These are phyloP conservation scores for Penicillium hordei DNA, from an alignment of 2,329 filamentous ascomycete genomes.

Conservation along the genomic window DNA sequence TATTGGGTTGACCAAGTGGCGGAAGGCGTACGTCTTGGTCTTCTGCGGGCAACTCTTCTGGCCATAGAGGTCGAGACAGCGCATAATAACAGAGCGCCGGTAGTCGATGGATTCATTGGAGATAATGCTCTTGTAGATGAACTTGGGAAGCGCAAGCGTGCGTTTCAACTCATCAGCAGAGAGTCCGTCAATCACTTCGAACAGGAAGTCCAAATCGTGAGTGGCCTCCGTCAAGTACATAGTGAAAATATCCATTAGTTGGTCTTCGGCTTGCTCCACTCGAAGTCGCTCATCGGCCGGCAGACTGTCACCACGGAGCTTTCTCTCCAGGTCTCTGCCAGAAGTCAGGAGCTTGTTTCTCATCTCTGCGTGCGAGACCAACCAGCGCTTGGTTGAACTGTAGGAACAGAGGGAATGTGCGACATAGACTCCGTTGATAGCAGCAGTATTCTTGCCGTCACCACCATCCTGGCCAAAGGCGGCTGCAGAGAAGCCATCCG, in stretches of 20 bases:
- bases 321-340: slow-evolving; percentile 75
- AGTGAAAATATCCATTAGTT: slow-evolving; percentile 81
- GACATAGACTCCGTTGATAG: slow-evolving; percentile 85
- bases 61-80: slow-evolving; percentile 84
- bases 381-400: slow-evolving; percentile 65
- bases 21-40: slow-evolving; percentile 89
- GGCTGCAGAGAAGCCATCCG: slow-evolving; percentile 68
- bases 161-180: slow-evolving; percentile 79
- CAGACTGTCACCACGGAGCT: slow-evolving; percentile 68
- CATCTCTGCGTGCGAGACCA: slow-evolving; percentile 55
- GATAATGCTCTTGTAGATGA: slow-evolving; percentile 83
- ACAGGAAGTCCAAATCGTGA: slow-evolving; percentile 77
- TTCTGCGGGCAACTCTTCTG: slow-evolving; percentile 76
- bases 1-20: slow-evolving; percentile 91
- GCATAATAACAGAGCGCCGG: slow-evolving; percentile 76
- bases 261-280: slow-evolving; percentile 84
- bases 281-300: slow-evolving; percentile 73
- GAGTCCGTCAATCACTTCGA: slow-evolving; percentile 78
- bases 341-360: slow-evolving; percentile 62
- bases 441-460: slow-evolving; percentile 70
- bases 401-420: slow-evolving; percentile 74
- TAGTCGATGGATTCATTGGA: slow-evolving; percentile 81
- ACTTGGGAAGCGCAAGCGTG: slow-evolving; percentile 72
- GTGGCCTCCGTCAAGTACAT: slow-evolving; percentile 73
- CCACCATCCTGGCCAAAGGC: slow-evolving; percentile 63